A percentile compares a stretch with the other conserved stretches of the same genome.
phyloP scores from a whole-genome alignment of 1,139 yeast genomes.

The Hemisphaericaspora lyxosophila region DNA sequence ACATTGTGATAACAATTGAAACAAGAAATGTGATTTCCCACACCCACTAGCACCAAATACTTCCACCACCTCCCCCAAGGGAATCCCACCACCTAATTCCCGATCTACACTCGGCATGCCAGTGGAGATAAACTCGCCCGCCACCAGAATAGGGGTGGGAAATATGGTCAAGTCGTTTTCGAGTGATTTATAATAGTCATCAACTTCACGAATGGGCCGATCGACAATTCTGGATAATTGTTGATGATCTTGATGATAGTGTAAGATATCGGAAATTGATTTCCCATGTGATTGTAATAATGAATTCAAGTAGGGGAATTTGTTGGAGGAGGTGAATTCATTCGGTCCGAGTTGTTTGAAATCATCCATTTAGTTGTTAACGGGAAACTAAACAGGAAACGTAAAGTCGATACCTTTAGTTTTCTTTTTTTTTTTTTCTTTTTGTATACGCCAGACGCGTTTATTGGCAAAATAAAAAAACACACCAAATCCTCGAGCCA shows the following conservation, averaged over 20 bases:
- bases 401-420: too few species aligned
- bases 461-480: too few species aligned
- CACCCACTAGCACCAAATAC: constrained; percentile 81
- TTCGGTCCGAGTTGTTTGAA: constrained; percentile 24
- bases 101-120: constrained; percentile 61
- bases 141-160: constrained; percentile 11
- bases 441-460: too few species aligned
- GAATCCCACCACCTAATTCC: constrained; percentile 67
- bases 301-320: constrained; percentile 17
- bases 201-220: constrained; percentile 49
- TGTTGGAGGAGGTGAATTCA: constrained; percentile 13
- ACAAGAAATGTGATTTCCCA: constrained; percentile 77
- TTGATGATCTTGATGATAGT: constrained; percentile 17
- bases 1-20: constrained; percentile 61
- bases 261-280: constrained; percentile 24
- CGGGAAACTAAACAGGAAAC: too few species aligned
- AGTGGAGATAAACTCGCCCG: constrained; percentile 43
- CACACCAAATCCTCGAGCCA: too few species aligned
- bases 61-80: constrained; percentile 68
- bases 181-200: constrained; percentile 28
- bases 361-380: constrained; percentile 27
- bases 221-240: constrained; percentile 43
- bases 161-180: constrained; percentile 7
- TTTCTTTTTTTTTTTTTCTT: too few species aligned
- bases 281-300: constrained; percentile 22